phyloP scores from a whole-genome alignment of 108 stramenopile species.

The Cylindrotheca closterium region DNA sequence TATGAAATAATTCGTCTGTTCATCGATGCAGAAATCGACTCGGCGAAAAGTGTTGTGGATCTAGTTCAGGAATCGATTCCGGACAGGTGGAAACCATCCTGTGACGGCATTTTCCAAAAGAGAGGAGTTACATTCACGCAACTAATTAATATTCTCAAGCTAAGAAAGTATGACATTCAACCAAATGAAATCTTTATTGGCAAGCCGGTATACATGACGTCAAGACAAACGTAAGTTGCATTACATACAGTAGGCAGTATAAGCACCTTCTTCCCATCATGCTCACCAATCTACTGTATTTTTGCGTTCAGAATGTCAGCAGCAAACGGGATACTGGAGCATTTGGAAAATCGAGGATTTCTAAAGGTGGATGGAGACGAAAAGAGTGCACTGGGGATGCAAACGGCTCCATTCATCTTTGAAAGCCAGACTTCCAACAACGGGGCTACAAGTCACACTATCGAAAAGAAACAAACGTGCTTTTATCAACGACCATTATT shows the following conservation, averaged over 20 bases:
- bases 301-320: background rate
- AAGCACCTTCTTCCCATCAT: too few relatives aligned
- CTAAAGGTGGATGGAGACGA: conserved; percentile 6
- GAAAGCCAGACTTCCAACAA: too few relatives aligned
- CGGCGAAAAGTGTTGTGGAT: conserved; percentile 44
- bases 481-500: too few relatives aligned
- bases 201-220: conserved; percentile 49
- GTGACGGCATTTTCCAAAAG: conserved; percentile 51
- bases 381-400: background rate
- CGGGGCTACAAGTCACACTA: too few relatives aligned
- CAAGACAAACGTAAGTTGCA: conserved; percentile 29
- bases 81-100: conserved; percentile 39
- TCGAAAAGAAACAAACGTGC: too few relatives aligned
- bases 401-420: too few relatives aligned
- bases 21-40: conserved; percentile 41
- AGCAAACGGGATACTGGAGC: background rate
- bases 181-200: conserved; percentile 45
- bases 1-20: conserved; percentile 54
- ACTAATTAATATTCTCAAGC: conserved; percentile 38
- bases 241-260: too few relatives aligned
- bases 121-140: conserved; percentile 34
- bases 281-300: too few relatives aligned
- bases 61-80: conserved; percentile 32
- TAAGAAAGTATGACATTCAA: conserved; percentile 44
- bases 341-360: background rate